These are phyloP conservation scores for Stachybotrys echinatus DNA, from an alignment of 2,329 filamentous ascomycete species.

Conservation along the genomic window DNA sequence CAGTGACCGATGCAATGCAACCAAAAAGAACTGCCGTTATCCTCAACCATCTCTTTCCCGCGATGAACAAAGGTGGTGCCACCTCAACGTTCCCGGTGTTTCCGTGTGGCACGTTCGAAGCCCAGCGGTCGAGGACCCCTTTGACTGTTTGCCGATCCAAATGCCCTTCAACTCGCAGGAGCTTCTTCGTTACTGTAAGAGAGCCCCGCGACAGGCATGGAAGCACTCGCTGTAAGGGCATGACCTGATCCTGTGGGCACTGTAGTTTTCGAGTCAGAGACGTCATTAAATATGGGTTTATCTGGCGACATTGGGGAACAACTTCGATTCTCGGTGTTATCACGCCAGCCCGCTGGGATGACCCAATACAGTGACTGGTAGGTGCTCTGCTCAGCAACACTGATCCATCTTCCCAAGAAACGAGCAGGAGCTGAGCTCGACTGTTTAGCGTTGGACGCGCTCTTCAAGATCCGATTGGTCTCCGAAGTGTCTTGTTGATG, in stretches of 20 bases:
- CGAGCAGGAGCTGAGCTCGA: background rate
- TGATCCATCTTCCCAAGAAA: background rate
- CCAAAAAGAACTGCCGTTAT: background rate
- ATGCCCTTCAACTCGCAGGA: background rate
- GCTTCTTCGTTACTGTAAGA: background rate
- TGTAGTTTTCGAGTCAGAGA: background rate
- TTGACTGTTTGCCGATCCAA: background rate
- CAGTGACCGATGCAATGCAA: background rate
- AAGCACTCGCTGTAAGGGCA: background rate
- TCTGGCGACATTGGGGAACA: background rate
- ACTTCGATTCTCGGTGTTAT: background rate
- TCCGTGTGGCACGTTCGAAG: background rate
- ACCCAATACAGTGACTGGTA: no score
- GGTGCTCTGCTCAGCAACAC: no score
- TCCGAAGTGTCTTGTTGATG: background rate
- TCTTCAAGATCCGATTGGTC: background rate
- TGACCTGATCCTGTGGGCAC: background rate
- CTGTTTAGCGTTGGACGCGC: background rate
- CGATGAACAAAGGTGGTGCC: background rate
- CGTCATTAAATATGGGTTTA: background rate
- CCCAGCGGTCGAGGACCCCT: background rate
- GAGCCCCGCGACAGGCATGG: background rate
- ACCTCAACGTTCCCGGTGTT: background rate
- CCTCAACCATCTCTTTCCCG: background rate
- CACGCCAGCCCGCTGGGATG: no score